Evolutionary conservation across 2,329 filamentous ascomycete species (phyloP).

Genomic region (Zymoseptoria crescenta): DNA sequence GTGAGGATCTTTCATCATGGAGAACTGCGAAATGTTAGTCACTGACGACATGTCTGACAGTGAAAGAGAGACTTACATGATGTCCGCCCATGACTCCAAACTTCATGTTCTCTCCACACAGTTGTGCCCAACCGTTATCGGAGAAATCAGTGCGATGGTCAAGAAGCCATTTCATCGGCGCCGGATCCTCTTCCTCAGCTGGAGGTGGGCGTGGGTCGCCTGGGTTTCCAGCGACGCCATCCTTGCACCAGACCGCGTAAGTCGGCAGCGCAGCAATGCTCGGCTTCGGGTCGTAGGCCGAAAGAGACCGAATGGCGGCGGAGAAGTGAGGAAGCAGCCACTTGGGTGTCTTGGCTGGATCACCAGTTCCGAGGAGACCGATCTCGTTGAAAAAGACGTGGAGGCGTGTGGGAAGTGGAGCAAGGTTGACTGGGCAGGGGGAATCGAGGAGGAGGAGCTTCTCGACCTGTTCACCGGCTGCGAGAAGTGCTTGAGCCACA

Average conservation of each 20-base stretch:
- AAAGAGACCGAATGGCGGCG: constrained; percentile 59
- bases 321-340: constrained; percentile 70
- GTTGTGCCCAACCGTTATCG: constrained; percentile 62
- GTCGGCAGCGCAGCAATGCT: constrained; percentile 56
- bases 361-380: constrained; percentile 59
- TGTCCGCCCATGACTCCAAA: constrained; percentile 63
- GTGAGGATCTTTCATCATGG: constrained; percentile 61
- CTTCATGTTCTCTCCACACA: constrained; percentile 51
- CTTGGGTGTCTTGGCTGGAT: constrained; percentile 53
- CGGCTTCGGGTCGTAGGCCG: constrained; percentile 59
- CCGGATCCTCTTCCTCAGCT: constrained; percentile 48
- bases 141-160: constrained; percentile 67
- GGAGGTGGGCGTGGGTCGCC: constrained; percentile 59
- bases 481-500: constrained; percentile 42
- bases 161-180: constrained; percentile 57
- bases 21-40: constrained; percentile 40
- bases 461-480: constrained; percentile 42
- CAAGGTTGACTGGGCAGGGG: constrained; percentile 45
- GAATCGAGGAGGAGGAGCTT: constrained; percentile 47
- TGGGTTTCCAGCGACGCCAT: constrained; percentile 61
- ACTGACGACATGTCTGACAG: not conserved
- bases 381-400: constrained; percentile 67
- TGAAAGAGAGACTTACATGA: constrained; percentile 34
- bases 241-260: constrained; percentile 62
- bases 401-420: constrained; percentile 46